Percentiles rank a stretch among this genome's conserved stretches.
Evolutionary conservation across 805 yeast species (phyloP).

Genomic region (Clavispora carvajalis): DNA sequence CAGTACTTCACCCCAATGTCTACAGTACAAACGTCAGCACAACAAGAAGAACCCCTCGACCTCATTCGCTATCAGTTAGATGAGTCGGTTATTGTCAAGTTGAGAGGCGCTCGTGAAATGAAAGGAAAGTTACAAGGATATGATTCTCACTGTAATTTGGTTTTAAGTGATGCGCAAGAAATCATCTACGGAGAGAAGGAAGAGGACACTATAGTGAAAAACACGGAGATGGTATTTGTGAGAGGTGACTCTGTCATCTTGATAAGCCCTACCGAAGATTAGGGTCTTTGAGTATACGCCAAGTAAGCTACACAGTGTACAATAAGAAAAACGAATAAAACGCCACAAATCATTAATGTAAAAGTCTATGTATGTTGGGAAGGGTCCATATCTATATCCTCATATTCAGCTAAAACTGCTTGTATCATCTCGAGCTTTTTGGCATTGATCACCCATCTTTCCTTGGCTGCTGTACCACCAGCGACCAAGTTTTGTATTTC

Average conservation of each 20-base stretch:
- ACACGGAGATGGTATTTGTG: constrained; percentile 85
- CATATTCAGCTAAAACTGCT: constrained; percentile 11
- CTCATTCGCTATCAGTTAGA: constrained; percentile 80
- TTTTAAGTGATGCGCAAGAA: constrained; percentile 87
- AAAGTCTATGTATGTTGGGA: background rate
- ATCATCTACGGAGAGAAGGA: constrained; percentile 57
- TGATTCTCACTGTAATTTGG: constrained; percentile 95
- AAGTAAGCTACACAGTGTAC: background rate
- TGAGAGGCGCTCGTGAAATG: constrained; percentile 92
- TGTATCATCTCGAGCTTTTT: constrained; percentile 24
- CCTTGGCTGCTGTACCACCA: constrained; percentile 29
- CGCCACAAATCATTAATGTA: background rate
- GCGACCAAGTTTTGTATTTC: constrained; percentile 26
- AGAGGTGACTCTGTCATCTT: constrained; percentile 97
- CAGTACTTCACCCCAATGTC: constrained; percentile 21
- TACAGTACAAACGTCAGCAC: constrained; percentile 27
- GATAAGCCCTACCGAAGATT: constrained; percentile 44
- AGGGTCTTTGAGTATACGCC: background rate
- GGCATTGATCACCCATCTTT: constrained; percentile 33
- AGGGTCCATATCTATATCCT: constrained; percentile 9
- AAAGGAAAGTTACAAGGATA: constrained; percentile 88
- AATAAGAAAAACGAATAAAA: constrained; percentile 1
- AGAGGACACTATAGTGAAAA: constrained; percentile 42
- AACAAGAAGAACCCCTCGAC: constrained; percentile 76
- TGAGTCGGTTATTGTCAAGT: constrained; percentile 79